phyloP scores from a whole-genome alignment of 2,329 filamentous ascomycete species.

The Pseudocercospora pini-densiflorae region DNA sequence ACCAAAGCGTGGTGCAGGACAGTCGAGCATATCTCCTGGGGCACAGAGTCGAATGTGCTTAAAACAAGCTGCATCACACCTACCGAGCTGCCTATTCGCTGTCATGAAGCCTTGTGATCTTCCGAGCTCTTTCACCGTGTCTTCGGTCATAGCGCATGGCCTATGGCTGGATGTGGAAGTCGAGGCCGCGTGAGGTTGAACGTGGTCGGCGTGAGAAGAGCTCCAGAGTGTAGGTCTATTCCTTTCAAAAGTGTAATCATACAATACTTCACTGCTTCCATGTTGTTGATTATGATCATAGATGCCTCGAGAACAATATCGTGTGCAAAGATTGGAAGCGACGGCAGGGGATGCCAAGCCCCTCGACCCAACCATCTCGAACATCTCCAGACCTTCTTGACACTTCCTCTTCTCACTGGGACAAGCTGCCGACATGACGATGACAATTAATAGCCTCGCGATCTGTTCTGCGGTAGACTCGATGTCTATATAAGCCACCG shows the following conservation, averaged over 20 bases:
- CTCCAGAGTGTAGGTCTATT: background rate
- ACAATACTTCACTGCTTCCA: background rate
- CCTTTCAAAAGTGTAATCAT: background rate
- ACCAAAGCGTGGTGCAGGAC: background rate
- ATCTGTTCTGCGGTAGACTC: too few species aligned
- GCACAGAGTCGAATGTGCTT: too few species aligned
- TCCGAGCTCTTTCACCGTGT: background rate
- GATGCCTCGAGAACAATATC: background rate
- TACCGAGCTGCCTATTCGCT: background rate
- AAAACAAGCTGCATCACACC: background rate
- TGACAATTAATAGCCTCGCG: background rate
- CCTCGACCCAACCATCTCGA: background rate
- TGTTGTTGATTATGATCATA: background rate
- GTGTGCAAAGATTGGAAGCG: background rate
- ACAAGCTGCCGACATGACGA: background rate
- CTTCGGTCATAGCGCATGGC: background rate
- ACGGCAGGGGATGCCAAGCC: background rate
- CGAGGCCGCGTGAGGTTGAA: background rate
- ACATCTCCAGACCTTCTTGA: too few species aligned
- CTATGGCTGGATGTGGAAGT: background rate
- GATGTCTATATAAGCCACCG: background rate
- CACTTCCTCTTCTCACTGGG: background rate
- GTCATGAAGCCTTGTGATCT: background rate
- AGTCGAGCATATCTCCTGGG: too few species aligned
- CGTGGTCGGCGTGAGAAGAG: background rate